These are phyloP conservation scores for Cyclotella distinguenda DNA, from an alignment of 108 stramenopile species.

Conservation along the genomic window DNA sequence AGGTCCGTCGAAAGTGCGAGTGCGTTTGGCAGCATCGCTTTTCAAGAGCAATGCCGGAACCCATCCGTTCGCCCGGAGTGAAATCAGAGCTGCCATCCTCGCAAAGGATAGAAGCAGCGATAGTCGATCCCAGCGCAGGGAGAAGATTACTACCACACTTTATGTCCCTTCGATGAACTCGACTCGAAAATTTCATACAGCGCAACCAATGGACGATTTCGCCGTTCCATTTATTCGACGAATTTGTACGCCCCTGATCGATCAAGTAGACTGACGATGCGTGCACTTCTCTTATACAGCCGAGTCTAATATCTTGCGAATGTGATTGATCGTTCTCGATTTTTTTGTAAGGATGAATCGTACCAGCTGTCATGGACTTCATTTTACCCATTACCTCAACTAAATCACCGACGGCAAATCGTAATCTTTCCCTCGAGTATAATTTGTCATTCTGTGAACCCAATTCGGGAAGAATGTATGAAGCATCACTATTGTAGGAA, in stretches of 20 bases:
- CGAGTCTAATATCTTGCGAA: conserved; percentile 40
- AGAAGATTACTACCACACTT: conserved; percentile 36
- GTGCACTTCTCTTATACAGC: conserved; percentile 48
- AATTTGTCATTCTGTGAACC: conserved; percentile 15
- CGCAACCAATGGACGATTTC: conserved; percentile 48
- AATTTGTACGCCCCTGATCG: conserved; percentile 1
- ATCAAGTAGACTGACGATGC: conserved; percentile 32
- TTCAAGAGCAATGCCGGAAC: conserved; percentile 9
- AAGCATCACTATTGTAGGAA: conserved; percentile 1
- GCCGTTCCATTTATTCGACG: conserved; percentile 24
- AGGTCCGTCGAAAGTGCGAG: conserved; percentile 57
- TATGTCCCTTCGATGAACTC: neutral
- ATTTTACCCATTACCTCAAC: conserved; percentile 66
- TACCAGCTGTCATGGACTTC: conserved; percentile 43
- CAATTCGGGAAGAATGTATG: conserved; percentile 23
- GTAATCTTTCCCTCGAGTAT: neutral
- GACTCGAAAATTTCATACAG: conserved; percentile 33
- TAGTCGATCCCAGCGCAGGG: conserved; percentile 18
- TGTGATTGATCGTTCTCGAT: conserved; percentile 15
- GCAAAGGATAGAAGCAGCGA: conserved; percentile 22
- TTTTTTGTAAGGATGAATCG: conserved; percentile 21
- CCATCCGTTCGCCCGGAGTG: neutral
- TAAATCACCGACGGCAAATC: conserved; percentile 51
- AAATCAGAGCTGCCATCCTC: neutral
- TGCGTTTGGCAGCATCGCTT: conserved; percentile 48